Conservation (phyloP, 768 basidiomycete species). For the Rhodosporidiobolus odoratus region DNA sequence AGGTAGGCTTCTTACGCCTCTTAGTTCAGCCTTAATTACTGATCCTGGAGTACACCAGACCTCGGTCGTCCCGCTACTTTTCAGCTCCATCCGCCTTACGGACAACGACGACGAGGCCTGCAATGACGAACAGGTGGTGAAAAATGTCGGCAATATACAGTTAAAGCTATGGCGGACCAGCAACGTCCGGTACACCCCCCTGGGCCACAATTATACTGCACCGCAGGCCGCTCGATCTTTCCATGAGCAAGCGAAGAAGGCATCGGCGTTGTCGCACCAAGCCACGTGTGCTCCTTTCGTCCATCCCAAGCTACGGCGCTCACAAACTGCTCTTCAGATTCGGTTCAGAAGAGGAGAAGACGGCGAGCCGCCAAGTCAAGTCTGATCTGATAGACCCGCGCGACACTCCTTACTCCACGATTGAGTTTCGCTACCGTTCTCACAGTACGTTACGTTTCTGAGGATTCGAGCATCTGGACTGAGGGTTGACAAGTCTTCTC, state of each 20-base stretch:
- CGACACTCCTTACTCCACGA: no score
- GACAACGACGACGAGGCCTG: slow-evolving; percentile 15
- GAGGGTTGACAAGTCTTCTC: no score
- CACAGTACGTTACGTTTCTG: no score
- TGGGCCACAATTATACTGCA: no score
- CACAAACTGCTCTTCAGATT: no score
- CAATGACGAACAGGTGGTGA: not conserved
- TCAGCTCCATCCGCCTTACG: slow-evolving; percentile 1
- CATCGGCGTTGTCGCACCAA: slow-evolving; percentile 6
- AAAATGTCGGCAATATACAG: slow-evolving; percentile 12
- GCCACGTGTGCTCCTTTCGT: not conserved
- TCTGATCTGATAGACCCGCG: no score
- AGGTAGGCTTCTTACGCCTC: no score
- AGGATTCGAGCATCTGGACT: no score
- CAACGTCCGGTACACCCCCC: not conserved
- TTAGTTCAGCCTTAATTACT: not conserved
- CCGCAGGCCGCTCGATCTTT: not conserved
- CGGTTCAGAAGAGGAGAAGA: not conserved
- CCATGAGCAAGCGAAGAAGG: slow-evolving; percentile 24
- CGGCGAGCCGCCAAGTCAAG: not conserved
- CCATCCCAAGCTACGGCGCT: not conserved
- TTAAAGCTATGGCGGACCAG: not conserved
- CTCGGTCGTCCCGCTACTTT: not conserved
- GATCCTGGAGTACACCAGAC: not conserved
- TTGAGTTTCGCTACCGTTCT: no score